Percentiles rank a stretch among this genome's conserved stretches.
phyloP scores from a whole-genome alignment of 2,329 filamentous ascomycete genomes.

The Fusarium fujikuroi region DNA sequence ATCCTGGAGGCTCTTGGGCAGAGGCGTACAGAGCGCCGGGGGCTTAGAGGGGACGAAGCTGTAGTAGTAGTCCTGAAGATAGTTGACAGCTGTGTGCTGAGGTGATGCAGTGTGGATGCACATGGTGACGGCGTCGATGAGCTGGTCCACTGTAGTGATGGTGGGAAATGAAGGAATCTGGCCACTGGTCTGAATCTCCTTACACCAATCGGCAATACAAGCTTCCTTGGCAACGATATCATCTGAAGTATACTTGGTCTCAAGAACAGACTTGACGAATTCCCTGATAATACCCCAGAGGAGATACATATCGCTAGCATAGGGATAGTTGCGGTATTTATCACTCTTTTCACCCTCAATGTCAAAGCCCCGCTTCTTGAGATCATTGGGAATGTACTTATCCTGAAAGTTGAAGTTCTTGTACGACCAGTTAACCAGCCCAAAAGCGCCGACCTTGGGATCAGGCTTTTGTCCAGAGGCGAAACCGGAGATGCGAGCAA shows the following conservation, averaged over 20 bases:
- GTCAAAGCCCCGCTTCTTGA: constrained; percentile 35
- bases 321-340: constrained; percentile 34
- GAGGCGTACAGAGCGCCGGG: constrained; percentile 15
- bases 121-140: constrained; percentile 34
- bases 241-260: constrained; percentile 19
- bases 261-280: constrained; percentile 18
- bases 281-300: constrained; percentile 18
- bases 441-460: not conserved
- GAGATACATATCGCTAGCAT: constrained; percentile 14
- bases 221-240: not conserved
- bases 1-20: constrained; percentile 3
- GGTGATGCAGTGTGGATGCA: constrained; percentile 31
- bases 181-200: constrained; percentile 21
- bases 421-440: constrained; percentile 17
- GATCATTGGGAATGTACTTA: constrained; percentile 34
- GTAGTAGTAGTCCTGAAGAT: constrained; percentile 35
- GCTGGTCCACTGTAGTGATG: constrained; percentile 27
- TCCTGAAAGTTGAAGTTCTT: constrained; percentile 35
- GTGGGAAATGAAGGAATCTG: constrained; percentile 19
- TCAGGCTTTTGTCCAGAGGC: not conserved
- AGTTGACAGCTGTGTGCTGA: constrained; percentile 33
- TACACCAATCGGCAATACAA: constrained; percentile 7
- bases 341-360: constrained; percentile 8
- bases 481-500: constrained; percentile 18
- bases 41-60: constrained; percentile 32